Percentiles rank a stretch among this genome's conserved stretches.
phyloP scores from a whole-genome alignment of 1,284 basidiomycete genomes.

The Macrocystidia cucumis region DNA sequence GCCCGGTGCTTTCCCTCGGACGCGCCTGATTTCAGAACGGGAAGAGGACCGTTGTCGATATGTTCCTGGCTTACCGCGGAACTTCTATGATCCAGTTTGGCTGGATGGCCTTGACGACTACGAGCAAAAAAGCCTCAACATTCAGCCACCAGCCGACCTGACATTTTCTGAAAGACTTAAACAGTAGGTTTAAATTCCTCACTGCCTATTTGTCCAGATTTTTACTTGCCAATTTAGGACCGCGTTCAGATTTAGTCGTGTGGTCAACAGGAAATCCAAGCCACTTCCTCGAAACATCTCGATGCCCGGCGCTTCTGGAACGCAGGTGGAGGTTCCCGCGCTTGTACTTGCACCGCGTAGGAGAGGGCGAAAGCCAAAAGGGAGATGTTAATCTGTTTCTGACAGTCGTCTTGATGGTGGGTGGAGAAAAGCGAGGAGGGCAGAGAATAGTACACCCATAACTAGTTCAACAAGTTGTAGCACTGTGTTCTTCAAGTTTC shows the following conservation, averaged over 20 bases:
- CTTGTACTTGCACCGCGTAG: background rate
- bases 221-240: background rate
- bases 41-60: background rate
- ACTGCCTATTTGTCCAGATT: background rate
- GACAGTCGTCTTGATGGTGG: too few relatives aligned
- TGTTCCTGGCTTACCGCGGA: slow-evolving; percentile 1
- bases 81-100: slow-evolving; percentile 7
- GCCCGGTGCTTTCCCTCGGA: slow-evolving; percentile 5
- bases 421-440: too few relatives aligned
- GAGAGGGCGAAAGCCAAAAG: too few relatives aligned
- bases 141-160: background rate
- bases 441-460: too few relatives aligned
- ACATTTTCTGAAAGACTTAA: background rate
- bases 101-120: slow-evolving; percentile 2
- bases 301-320: background rate
- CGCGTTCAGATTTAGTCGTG: background rate
- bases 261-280: background rate
- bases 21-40: slow-evolving; percentile 1
- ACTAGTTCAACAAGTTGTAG: too few relatives aligned
- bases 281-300: background rate
- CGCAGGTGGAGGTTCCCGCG: background rate
- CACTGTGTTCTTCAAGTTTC: too few relatives aligned
- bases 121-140: background rate
- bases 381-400: too few relatives aligned
- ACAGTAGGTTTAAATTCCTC: background rate